These are phyloP conservation scores for Psilocybe cyanescens DNA, from an alignment of 768 basidiomycete species.

Conservation along the genomic window DNA sequence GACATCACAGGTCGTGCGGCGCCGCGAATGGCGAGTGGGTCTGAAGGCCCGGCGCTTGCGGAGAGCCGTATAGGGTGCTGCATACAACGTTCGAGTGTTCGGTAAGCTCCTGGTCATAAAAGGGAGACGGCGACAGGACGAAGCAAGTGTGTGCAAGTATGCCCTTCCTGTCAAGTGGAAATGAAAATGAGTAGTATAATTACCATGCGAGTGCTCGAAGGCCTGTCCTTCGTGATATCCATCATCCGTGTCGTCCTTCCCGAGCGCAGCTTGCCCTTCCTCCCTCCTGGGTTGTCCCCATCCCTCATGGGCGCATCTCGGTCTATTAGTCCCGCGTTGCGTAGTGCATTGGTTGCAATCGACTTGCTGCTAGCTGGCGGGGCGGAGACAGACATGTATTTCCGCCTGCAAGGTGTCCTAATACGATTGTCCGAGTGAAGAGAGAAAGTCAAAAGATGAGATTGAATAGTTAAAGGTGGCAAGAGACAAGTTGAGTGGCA, in stretches of 20 bases:
- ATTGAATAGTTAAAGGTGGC: slow-evolving; percentile 15
- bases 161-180: slow-evolving; percentile 34
- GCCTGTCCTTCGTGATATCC: slow-evolving; percentile 60
- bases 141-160: slow-evolving; percentile 31
- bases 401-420: slow-evolving; percentile 11
- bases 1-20: slow-evolving; percentile 50
- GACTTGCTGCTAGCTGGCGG: slow-evolving; percentile 61
- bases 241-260: slow-evolving; percentile 60
- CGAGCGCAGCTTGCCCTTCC: slow-evolving; percentile 69
- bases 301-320: slow-evolving; percentile 79
- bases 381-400: slow-evolving; percentile 52
- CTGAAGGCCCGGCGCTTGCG: slow-evolving; percentile 42
- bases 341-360: slow-evolving; percentile 64
- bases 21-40: slow-evolving; percentile 68
- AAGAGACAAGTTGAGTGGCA: slow-evolving; percentile 23
- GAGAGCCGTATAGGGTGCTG: slow-evolving; percentile 36
- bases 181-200: slow-evolving; percentile 52
- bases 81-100: slow-evolving; percentile 36
- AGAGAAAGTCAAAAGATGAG: slow-evolving; percentile 4
- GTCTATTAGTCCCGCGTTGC: slow-evolving; percentile 77
- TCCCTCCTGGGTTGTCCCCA: slow-evolving; percentile 70
- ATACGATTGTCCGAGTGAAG: slow-evolving; percentile 5
- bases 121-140: slow-evolving; percentile 41
- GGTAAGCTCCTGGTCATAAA: slow-evolving; percentile 42
- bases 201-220: slow-evolving; percentile 62